Percentiles rank a stretch among this genome's conserved stretches.
These are phyloP conservation scores for Mycena indigotica DNA, from an alignment of 768 basidiomycete species.

Conservation along the genomic window DNA sequence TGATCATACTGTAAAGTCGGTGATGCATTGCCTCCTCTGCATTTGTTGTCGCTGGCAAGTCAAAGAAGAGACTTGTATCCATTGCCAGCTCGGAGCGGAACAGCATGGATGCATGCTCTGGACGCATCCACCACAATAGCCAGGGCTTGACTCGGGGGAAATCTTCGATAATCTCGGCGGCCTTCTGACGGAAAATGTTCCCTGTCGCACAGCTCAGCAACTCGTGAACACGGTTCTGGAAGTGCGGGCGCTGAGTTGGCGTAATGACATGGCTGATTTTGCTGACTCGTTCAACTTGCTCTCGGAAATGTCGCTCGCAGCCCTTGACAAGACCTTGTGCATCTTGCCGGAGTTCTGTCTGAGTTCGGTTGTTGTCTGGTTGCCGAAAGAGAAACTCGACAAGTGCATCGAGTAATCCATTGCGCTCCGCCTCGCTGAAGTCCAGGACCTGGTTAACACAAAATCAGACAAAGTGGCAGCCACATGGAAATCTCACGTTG, in stretches of 20 bases:
- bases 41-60: background rate
- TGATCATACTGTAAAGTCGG: background rate
- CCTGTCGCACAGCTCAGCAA: slow-evolving; percentile 14
- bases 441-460: too few species aligned
- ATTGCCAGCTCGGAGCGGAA: slow-evolving; percentile 1
- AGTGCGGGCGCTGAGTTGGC: slow-evolving; percentile 9
- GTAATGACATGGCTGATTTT: slow-evolving; percentile 29
- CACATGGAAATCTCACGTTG: too few species aligned
- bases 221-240: slow-evolving; percentile 12
- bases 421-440: slow-evolving; percentile 30
- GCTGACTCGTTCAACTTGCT: slow-evolving; percentile 28
- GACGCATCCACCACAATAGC: slow-evolving; percentile 35
- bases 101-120: slow-evolving; percentile 29
- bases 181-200: slow-evolving; percentile 10
- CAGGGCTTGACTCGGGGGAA: slow-evolving; percentile 29
- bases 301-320: slow-evolving; percentile 33
- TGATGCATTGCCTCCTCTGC: background rate
- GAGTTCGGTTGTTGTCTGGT: slow-evolving; percentile 4
- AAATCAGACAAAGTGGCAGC: too few species aligned
- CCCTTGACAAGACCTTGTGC: slow-evolving; percentile 27
- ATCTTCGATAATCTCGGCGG: slow-evolving; percentile 22
- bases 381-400: slow-evolving; percentile 19
- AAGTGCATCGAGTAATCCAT: slow-evolving; percentile 24
- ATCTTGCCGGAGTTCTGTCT: slow-evolving; percentile 24
- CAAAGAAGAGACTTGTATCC: background rate